A percentile compares a stretch with the other conserved stretches of the same genome.
phyloP scores from a whole-genome alignment of 2,329 filamentous ascomycete species.

The Sporothrix sp. region DNA sequence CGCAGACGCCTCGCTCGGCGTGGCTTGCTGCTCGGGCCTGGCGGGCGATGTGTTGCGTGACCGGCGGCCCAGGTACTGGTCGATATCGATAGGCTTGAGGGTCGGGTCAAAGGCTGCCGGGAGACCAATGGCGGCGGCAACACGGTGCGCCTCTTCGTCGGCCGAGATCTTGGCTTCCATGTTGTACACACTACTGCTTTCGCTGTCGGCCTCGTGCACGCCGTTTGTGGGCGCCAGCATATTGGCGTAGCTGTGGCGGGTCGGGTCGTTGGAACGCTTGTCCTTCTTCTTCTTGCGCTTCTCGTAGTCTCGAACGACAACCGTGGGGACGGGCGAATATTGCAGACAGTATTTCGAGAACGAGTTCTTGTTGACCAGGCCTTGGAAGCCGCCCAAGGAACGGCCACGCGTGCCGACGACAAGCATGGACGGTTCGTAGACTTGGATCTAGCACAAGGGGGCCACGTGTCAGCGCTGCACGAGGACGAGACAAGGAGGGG shows the following conservation, averaged over 20 bases:
- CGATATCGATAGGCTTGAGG: constrained; percentile 43
- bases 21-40: neutral
- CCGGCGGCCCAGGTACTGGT: constrained; percentile 15
- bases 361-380: constrained; percentile 70
- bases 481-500: neutral
- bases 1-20: neutral
- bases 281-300: constrained; percentile 85
- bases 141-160: constrained; percentile 55
- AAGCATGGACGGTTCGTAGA: constrained; percentile 84
- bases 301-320: constrained; percentile 78
- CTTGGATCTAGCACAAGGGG: constrained; percentile 57
- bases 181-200: constrained; percentile 42
- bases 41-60: constrained; percentile 15
- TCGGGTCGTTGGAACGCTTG: constrained; percentile 70
- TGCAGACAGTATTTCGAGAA: constrained; percentile 94
- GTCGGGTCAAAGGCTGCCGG: constrained; percentile 55
- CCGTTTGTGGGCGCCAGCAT: constrained; percentile 59
- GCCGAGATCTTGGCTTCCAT: constrained; percentile 45
- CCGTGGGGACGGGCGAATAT: constrained; percentile 85
- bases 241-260: constrained; percentile 63
- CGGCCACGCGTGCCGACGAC: constrained; percentile 83
- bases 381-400: constrained; percentile 76
- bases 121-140: constrained; percentile 52
- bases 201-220: constrained; percentile 49
- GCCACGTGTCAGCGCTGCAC: constrained; percentile 1